These are phyloP conservation scores for Quercus mongolica DNA, from an alignment of 306 rosid genomes.

Conservation along the genomic window DNA sequence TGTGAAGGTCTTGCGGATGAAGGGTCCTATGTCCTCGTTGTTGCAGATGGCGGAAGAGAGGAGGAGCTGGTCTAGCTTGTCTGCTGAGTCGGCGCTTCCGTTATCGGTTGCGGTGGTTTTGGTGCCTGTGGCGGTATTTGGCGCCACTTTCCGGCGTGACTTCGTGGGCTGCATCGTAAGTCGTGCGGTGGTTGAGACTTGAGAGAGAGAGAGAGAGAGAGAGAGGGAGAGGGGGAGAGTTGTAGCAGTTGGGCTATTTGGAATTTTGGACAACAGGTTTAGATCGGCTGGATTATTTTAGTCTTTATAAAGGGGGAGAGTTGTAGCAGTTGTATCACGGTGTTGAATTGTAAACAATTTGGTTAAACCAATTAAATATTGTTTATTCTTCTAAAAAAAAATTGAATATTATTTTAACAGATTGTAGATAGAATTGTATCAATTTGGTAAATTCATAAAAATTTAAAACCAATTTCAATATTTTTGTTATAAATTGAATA, in stretches of 20 bases:
- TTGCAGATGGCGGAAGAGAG: constrained; percentile 87
- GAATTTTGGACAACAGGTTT: background rate
- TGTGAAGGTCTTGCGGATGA: constrained; percentile 75
- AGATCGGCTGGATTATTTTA: too few relatives aligned
- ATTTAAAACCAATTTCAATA: too few relatives aligned
- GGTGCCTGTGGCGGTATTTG: constrained; percentile 28
- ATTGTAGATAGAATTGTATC: too few relatives aligned
- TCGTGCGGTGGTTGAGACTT: constrained; percentile 29
- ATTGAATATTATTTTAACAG: too few relatives aligned
- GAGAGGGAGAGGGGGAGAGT: background rate
- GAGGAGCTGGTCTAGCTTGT: constrained; percentile 79
- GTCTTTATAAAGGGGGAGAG: too few relatives aligned
- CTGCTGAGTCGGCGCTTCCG: constrained; percentile 64
- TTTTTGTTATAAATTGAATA: too few relatives aligned
- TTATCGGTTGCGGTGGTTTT: constrained; percentile 6
- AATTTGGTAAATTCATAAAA: too few relatives aligned
- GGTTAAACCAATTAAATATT: too few relatives aligned
- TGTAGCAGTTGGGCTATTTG: background rate
- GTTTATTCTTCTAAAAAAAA: too few relatives aligned
- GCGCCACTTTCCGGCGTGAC: constrained; percentile 73
- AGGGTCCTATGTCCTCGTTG: constrained; percentile 94
- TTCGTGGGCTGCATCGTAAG: constrained; percentile 54
- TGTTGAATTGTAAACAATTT: too few relatives aligned
- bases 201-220: constrained; percentile 33
- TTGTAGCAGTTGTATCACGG: too few relatives aligned